Conservation (phyloP, 768 basidiomycete genomes). For the Nidularia sp. region DNA sequence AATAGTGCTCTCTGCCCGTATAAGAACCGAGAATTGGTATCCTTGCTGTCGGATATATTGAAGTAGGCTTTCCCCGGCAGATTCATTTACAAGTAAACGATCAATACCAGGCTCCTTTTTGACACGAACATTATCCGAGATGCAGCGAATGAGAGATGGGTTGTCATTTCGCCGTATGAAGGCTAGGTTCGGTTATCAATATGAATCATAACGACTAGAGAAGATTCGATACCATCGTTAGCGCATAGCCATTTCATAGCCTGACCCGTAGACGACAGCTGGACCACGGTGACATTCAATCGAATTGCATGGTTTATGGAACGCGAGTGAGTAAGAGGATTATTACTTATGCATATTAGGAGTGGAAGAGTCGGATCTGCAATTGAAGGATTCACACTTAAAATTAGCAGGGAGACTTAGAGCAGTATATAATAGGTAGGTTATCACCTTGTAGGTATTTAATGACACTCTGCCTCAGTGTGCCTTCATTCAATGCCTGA, state of each 20-base stretch:
- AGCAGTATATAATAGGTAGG: neutral
- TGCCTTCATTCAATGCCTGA: neutral
- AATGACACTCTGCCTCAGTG: neutral
- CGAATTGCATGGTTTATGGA: slow-evolving; percentile 10
- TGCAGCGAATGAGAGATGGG: slow-evolving; percentile 16
- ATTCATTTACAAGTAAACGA: slow-evolving; percentile 9
- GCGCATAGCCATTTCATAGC: slow-evolving; percentile 22
- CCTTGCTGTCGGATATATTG: slow-evolving; percentile 16
- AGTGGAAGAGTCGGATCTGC: slow-evolving; percentile 9
- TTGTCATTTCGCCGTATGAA: slow-evolving; percentile 17
- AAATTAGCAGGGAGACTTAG: neutral
- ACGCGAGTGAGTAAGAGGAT: slow-evolving; percentile 8
- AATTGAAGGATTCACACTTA: too few relatives aligned
- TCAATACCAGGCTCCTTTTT: slow-evolving; percentile 6
- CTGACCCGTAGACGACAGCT: slow-evolving; percentile 19
- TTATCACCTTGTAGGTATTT: neutral
- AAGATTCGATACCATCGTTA: slow-evolving; percentile 13
- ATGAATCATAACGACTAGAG: neutral
- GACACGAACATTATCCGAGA: slow-evolving; percentile 22
- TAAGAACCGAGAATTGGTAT: slow-evolving; percentile 15
- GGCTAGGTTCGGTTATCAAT: slow-evolving; percentile 5
- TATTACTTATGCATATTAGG: slow-evolving; percentile 24
- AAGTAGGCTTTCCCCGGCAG: slow-evolving; percentile 19
- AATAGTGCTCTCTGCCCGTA: slow-evolving; percentile 13
- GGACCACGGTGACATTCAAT: slow-evolving; percentile 15